A percentile compares a stretch with the other conserved stretches of the same genome.
phyloP scores from a whole-genome alignment of 129 eudicot genomes.

The Pittosporum tobira region DNA sequence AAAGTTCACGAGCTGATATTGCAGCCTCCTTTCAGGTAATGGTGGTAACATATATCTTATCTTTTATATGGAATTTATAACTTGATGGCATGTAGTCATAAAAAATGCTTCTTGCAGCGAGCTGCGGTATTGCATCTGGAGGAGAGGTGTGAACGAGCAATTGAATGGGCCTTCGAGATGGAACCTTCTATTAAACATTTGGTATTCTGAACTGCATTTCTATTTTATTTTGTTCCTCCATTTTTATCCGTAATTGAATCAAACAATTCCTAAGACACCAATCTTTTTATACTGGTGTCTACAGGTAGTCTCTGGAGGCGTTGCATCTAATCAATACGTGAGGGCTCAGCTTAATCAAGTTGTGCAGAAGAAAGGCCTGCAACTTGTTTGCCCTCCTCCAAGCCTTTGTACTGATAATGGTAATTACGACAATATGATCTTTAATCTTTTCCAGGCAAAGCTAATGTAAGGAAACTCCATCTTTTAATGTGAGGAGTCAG shows the following conservation, averaged over 20 bases:
- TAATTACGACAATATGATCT: slow-evolving; percentile 1
- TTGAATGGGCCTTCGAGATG: slow-evolving; percentile 83
- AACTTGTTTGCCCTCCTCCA: slow-evolving; percentile 97
- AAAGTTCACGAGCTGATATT: slow-evolving; percentile 66
- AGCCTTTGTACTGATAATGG: slow-evolving; percentile 98
- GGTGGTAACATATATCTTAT: no score
- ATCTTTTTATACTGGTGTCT: slow-evolving; percentile 10
- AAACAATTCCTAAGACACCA: slow-evolving; percentile 5
- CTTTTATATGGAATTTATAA: no score
- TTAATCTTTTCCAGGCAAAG: background rate
- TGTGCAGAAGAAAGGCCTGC: slow-evolving; percentile 52
- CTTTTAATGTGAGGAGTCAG: background rate
- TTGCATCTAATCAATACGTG: slow-evolving; percentile 87
- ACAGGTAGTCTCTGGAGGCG: slow-evolving; percentile 92
- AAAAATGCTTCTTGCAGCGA: slow-evolving; percentile 37
- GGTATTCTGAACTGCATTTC: slow-evolving; percentile 26
- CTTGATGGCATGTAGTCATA: background rate
- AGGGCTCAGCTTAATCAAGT: slow-evolving; percentile 64
- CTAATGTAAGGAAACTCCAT: background rate
- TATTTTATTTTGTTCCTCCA: background rate
- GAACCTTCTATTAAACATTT: slow-evolving; percentile 80
- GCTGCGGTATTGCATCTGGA: slow-evolving; percentile 90
- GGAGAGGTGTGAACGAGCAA: slow-evolving; percentile 85
- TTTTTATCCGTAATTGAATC: slow-evolving; percentile 1
- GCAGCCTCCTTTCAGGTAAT: slow-evolving; percentile 96